Evolutionary conservation across 805 yeast species (phyloP).

Genomic region (Hanseniaspora pseudoguilliermondii): DNA sequence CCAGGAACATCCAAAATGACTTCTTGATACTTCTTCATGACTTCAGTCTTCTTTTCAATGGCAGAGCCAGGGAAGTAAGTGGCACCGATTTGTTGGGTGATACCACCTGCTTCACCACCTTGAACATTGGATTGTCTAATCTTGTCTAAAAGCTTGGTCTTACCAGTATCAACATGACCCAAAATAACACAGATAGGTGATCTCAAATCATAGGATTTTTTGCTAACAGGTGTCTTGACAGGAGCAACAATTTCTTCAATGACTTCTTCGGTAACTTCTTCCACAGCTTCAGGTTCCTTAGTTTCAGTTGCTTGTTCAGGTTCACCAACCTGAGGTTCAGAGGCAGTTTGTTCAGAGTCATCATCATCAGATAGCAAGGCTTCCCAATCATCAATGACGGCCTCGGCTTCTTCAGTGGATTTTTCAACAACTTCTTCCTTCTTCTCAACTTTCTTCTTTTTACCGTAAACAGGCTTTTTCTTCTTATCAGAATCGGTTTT

Average conservation of each 20-base stretch:
- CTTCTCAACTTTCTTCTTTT: conserved; percentile 46
- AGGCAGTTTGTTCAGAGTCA: conserved; percentile 39
- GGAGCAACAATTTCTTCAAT: conserved; percentile 22
- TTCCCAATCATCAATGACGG: conserved; percentile 79
- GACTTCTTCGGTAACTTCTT: too few species aligned
- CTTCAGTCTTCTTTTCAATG: conserved; percentile 78
- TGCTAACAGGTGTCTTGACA: conserved; percentile 24
- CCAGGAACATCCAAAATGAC: conserved; percentile 92
- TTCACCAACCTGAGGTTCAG: conserved; percentile 31
- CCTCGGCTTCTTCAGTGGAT: conserved; percentile 37
- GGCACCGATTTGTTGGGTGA: conserved; percentile 99
- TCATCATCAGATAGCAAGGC: conserved; percentile 49
- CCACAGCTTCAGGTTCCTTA: conserved; percentile 20
- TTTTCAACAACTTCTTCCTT: conserved; percentile 22
- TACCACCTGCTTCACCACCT: conserved; percentile 99
- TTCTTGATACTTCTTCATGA: conserved; percentile 77
- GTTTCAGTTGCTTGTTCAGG: not conserved
- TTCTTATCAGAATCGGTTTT: conserved; percentile 16
- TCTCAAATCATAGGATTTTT: conserved; percentile 52
- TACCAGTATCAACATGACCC: conserved; percentile 99
- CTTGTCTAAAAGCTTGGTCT: conserved; percentile 90
- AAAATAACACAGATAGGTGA: conserved; percentile 98
- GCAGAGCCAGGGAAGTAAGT: conserved; percentile 97
- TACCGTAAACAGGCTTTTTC: conserved; percentile 50
- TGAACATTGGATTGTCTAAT: conserved; percentile 98